Evolutionary conservation across 2,329 filamentous ascomycete species (phyloP).

Genomic region (Arthrobotrys musiformis): DNA sequence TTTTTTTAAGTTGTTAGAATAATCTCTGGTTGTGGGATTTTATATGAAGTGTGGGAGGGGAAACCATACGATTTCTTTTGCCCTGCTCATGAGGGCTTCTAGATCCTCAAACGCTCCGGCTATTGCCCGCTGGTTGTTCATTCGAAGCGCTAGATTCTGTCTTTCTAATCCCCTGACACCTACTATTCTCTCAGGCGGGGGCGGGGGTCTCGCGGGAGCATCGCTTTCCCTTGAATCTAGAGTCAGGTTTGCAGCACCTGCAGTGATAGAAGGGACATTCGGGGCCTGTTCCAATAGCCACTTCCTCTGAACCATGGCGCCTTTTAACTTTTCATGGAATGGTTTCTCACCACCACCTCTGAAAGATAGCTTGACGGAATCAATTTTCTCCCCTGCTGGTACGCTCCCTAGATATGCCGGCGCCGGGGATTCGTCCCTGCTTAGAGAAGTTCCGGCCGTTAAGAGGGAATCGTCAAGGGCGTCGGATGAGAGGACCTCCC

Average conservation of each 20-base stretch:
- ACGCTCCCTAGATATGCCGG: slow-evolving; percentile 44
- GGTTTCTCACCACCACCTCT: slow-evolving; percentile 87
- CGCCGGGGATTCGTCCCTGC: slow-evolving; percentile 44
- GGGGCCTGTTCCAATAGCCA: slow-evolving; percentile 93
- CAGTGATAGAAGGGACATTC: slow-evolving; percentile 73
- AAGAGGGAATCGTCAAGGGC: slow-evolving; percentile 59
- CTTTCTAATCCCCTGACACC: slow-evolving; percentile 94
- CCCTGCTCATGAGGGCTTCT: slow-evolving; percentile 95
- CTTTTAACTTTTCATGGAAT: slow-evolving; percentile 88
- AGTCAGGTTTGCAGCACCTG: slow-evolving; percentile 50
- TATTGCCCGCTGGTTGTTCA: slow-evolving; percentile 92
- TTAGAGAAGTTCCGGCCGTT: neutral
- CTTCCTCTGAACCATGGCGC: slow-evolving; percentile 88
- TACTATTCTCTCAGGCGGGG: slow-evolving; percentile 69
- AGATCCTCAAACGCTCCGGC: slow-evolving; percentile 95
- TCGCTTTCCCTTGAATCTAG: slow-evolving; percentile 57
- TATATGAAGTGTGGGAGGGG: neutral
- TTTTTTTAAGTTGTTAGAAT: neutral
- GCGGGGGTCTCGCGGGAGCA: slow-evolving; percentile 54
- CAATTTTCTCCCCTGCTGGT: slow-evolving; percentile 68
- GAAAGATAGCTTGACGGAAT: slow-evolving; percentile 91
- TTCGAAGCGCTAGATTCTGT: slow-evolving; percentile 82
- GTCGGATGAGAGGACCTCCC: slow-evolving; percentile 64
- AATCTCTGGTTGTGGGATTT: neutral
- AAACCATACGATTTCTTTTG: slow-evolving; percentile 81